Conservation (phyloP, 2,329 filamentous ascomycete species). For the Cercospora sesami region DNA sequence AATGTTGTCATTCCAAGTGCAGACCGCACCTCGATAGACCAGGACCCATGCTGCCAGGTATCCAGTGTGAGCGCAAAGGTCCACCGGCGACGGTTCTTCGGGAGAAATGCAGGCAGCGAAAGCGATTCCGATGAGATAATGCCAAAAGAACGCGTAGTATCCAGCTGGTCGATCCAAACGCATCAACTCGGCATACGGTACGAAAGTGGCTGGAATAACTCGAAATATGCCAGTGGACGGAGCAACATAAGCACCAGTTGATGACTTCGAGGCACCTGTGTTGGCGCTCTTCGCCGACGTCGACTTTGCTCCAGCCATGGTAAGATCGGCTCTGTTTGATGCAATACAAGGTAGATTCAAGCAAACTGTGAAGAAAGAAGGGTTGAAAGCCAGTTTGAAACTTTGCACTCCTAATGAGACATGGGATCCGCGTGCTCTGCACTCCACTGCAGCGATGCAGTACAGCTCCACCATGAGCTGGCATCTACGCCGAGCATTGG, state of each 20-base stretch:
- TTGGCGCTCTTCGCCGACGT: not conserved
- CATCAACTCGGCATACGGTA: conserved; percentile 21
- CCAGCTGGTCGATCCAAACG: conserved; percentile 19
- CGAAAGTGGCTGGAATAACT: conserved; percentile 7
- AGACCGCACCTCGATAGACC: conserved; percentile 16
- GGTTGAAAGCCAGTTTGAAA: not conserved
- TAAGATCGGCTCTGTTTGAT: not conserved
- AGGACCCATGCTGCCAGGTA: conserved; percentile 17
- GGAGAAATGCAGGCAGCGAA: conserved; percentile 17
- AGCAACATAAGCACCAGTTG: conserved; percentile 2
- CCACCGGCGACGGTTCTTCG: not conserved
- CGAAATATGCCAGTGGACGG: conserved; percentile 17
- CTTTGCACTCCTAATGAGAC: not conserved
- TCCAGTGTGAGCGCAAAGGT: conserved; percentile 5
- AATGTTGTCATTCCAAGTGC: conserved; percentile 23
- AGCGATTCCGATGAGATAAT: conserved; percentile 18
- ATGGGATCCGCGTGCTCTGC: not conserved
- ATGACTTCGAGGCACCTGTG: not conserved
- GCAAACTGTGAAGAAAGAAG: not conserved
- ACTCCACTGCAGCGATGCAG: not conserved
- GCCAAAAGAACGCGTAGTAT: conserved; percentile 22
- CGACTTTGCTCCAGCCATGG: not conserved
- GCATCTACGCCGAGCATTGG: not conserved
- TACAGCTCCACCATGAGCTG: not conserved
- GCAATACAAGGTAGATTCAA: not conserved